A percentile compares a stretch with the other conserved stretches of the same genome.
These are phyloP conservation scores for Chrysochromulina parva DNA, from an alignment of 78 protist genomes.

Conservation along the genomic window DNA sequence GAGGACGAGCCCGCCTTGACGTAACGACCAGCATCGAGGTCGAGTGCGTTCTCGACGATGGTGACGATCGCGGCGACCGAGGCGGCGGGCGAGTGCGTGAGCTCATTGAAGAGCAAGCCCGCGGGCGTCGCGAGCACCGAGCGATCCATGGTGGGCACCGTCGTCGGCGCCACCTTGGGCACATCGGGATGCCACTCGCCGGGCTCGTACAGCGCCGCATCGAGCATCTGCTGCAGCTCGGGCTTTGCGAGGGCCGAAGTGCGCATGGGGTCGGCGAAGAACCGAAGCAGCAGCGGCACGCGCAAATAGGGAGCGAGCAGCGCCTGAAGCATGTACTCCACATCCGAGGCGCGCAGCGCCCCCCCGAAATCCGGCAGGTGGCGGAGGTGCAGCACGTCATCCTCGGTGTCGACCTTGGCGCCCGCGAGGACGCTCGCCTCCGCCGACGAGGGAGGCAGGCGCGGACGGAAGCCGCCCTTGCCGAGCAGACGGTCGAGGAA, in stretches of 20 bases:
- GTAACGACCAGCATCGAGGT: constrained; percentile 47
- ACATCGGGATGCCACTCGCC: constrained; percentile 14
- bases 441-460: constrained; percentile 27
- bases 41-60: constrained; percentile 29
- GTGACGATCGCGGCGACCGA: neutral
- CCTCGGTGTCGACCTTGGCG: constrained; percentile 31
- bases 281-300: constrained; percentile 23
- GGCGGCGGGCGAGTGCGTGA: constrained; percentile 27
- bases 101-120: constrained; percentile 58
- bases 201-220: constrained; percentile 58
- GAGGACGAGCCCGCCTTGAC: neutral
- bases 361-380: constrained; percentile 53
- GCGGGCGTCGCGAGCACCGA: constrained; percentile 43
- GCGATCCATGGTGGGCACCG: neutral
- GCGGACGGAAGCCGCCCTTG: neutral
- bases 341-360: constrained; percentile 23
- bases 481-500: neutral
- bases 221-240: constrained; percentile 43
- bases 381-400: constrained; percentile 56
- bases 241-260: neutral
- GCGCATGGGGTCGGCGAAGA: constrained; percentile 25
- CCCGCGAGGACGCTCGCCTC: constrained; percentile 16
- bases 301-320: constrained; percentile 53
- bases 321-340: constrained; percentile 56
- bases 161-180: neutral